Evolutionary conservation across 2,329 filamentous ascomycete genomes (phyloP), one percentile per base, ranked within the genome.

Genomic region (Neonectria magnoliae): DNA sequence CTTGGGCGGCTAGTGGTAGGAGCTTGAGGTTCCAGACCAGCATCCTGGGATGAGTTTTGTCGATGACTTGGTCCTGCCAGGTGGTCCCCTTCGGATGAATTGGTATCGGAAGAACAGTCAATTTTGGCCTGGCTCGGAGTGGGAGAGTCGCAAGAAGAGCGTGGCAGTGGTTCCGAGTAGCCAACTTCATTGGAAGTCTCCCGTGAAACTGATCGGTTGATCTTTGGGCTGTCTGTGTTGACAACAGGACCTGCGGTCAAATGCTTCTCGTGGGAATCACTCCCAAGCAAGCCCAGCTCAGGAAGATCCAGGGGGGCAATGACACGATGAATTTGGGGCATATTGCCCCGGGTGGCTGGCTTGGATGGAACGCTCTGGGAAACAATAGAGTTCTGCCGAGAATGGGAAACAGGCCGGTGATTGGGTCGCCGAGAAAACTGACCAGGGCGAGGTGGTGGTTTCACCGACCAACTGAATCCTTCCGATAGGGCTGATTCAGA

Each of bases 401-500:
- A 14, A 48, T 66, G n/a, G 16, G 42, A 20, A 52, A 53, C n/a
- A 45, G 16, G n/a, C n/a, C 3, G 61, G n/a, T 45, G 57, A 27
- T 67, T 59, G 18, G 70, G 72, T 16, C 52, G 59, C 25, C 61
- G 60, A 41, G 65, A 71, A 44, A 70, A 75, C 41, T 74, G 72
- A 2, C 70, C 66, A 31, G 68, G 70, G 5, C 66, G 71, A 52
- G 55, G 64, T 31, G 70, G 67, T 33, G 68, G 51, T 41, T 66
- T 70, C 14, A 60, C 57, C 25, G 65, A 47, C 61, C 66, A 75
- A 11, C 47, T 67, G 60, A 75, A 75, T 2, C 68, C 72, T 36
- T 70, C 61, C 14, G 69, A 60, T n/a, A 75, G 69, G 9, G 42
- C 61, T 16, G 60, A 50, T 42, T 71, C 67, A 1, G 71, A 73